Base-by-base conservation (phyloP, 176 grass and related monocot genomes). In the Ensete glaucum region DNA sequence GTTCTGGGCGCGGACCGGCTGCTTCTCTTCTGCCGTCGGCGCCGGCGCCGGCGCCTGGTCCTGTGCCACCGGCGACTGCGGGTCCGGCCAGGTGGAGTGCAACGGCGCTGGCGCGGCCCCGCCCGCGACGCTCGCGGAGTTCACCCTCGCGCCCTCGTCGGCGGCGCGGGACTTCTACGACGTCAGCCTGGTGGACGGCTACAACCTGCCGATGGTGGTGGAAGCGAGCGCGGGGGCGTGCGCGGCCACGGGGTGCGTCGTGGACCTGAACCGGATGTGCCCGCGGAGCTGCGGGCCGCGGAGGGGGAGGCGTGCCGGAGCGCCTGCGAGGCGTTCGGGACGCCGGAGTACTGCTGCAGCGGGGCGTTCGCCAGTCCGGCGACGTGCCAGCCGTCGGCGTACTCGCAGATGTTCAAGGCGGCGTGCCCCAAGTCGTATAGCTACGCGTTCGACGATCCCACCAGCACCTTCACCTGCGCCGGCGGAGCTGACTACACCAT, bases 281-380 rank as follows among this genome's bases (percentile, higher is more conserved):
- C 93, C 19, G 79, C 81, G 26, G 93, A 96, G 83, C 82, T 96
- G 3, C 81, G 85, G 27, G 49, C 83, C 12, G 58, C 68, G 23
- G 88, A 88, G 49, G 73, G 73, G 29, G 83, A 81, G 19, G 93
- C 89, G 50, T 96, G 93, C 83, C 87, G 86, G 57, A 92, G 89
- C 75, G 93, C 93, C 15, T 96, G 93, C 78, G 93, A 88, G 69
- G 93, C 93, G 1, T 96, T 96, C 74, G 89, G 83, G 54, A 92
- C 84, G 83, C 89, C 93, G 8, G 93, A 96, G 81, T 96, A 83
- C 81, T 96, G 93, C 77, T 96, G 93, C 90, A 96, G 93, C 79
- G 93, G 93, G 60, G 66, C 85, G 27, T 96, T 67, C 73, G 93
- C 85, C 52, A 96, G 86, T 69, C 89, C 93, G 0, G 84, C 76